Evolutionary conservation across 2,329 filamentous ascomycete species (phyloP), one percentile per base, ranked within the genome.

Genomic region (Karstenula rhodostoma): DNA sequence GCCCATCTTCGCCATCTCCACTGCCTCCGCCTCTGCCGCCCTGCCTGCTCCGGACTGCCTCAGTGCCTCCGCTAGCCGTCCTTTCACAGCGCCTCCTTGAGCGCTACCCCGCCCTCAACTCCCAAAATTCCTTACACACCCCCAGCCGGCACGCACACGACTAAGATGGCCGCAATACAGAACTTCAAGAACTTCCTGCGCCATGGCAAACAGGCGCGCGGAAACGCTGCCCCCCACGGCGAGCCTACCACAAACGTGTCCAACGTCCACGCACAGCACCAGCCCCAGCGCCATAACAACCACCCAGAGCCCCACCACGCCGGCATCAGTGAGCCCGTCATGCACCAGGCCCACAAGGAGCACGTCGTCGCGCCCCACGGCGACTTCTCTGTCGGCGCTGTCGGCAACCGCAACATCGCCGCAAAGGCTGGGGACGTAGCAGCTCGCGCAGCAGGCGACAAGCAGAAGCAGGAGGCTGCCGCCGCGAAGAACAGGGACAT

Each of bases 111-210:
- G 65, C 68, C 65, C 65, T 68, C 66, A 60, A 65, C 56, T 57
- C 43, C 42, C 68, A 56, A 65, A 67, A 59, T 56, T 65, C 43
- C 49, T 43, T 57, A 40, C 53, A 22, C 25, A 15, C 22, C 56
- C 46, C 54, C 22, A 27, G 43, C n/a, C n/a, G 22, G 50, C 56
- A 52, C 56, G 46, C 64, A 60, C 52, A 61, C 55, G 59, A 50
- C 59, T 57, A 73, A 79, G 59, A 89, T 89, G 87, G 87, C 85
- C 72, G 87, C 87, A 49, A 96, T 97, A 82, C 94, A 97, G 83
- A 95, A 95, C 77, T 87, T 97, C 73, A 97, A 98, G 82, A 97
- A 97, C 81, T 96, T 98, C 81, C 95, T 98, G 81, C 92, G 94
- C 68, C 94, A 97, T 84, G 94, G 94, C 81, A 97, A 97, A 84